Base-by-base conservation (phyloP, 1,139 yeast genomes). In the Candida sanyaensis region DNA sequence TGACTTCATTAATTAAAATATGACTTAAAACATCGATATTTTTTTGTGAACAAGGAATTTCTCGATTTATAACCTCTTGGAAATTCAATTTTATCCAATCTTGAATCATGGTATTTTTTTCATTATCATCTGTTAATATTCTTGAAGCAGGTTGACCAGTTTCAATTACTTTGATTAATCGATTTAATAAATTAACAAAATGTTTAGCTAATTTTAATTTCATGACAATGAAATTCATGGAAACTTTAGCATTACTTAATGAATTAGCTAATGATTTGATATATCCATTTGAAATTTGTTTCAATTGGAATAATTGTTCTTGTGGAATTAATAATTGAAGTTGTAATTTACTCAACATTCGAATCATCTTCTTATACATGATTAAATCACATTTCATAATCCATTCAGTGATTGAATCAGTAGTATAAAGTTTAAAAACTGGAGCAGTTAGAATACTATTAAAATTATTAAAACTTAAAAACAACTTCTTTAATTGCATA, bases 301-400 rank as follows among this genome's bases (percentile, higher is more conserved):
- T 75, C 50, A 85, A 66, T 49, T 75, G 80, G 6, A 65, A 63
- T 31, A 83, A 58, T n/a, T 85, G 84, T 26, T 77, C 77, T 1
- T 68, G 68, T 1, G 90, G 88, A 8, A 85, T 79, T 46, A 74
- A 75, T 38, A 54, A 58, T 56, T 86, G 88, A 37, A 83, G 65
- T n/a, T 83, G 81, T 50, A 87, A 66, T 37, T 85, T 85, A n/a
- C 86, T 77, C 51, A 89, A 65, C 77, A 86, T 76, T 54, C 81
- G 80, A 17, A 84, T 74, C 73, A 88, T 71, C 7, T 79, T 69
- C 50, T 77, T 79, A 65, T 86, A 87, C 68, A 85, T 78, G 10
- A 78, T 66, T 55, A 78, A 60, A 63, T 91, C 97, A 60, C 91
- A 86, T 41, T 76, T 68, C 43, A 75, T 62, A 13, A 88, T 77